These are phyloP conservation scores for Cryptococcus deneoformans DNA, from an alignment of 1,284 basidiomycete species.

Conservation along the genomic window DNA sequence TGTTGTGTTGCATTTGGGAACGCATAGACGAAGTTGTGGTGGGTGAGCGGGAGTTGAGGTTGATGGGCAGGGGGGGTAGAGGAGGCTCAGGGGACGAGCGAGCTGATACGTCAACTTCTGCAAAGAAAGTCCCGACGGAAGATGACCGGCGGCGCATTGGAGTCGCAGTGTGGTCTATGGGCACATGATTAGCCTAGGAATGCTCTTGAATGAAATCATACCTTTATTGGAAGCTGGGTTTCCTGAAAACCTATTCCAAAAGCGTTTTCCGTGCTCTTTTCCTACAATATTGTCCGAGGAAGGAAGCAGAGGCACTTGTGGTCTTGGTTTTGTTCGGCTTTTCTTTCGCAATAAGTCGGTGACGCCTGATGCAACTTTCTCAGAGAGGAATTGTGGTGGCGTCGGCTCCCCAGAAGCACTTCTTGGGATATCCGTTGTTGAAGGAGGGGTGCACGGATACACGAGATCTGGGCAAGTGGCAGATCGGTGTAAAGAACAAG, in stretches of 20 bases:
- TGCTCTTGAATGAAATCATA: constrained; percentile 1
- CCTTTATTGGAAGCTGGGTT: constrained; percentile 5
- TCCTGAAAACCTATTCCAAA: constrained; percentile 35
- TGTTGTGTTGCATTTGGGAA: constrained; percentile 7
- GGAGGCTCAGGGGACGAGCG: not conserved
- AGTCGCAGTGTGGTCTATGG: not conserved
- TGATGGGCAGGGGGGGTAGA: constrained; percentile 26
- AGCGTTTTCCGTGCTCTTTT: constrained; percentile 16
- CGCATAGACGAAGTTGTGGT: constrained; percentile 15
- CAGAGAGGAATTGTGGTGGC: constrained; percentile 33
- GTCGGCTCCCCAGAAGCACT: constrained; percentile 28
- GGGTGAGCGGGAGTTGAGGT: constrained; percentile 29
- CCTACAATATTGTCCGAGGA: constrained; percentile 16
- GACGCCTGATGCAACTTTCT: not conserved
- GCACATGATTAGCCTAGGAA: not conserved
- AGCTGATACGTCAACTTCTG: no score
- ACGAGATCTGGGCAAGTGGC: no score
- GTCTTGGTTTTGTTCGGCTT: constrained; percentile 10
- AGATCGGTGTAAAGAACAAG: not conserved
- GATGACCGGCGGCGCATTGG: constrained; percentile 23
- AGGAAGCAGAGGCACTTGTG: constrained; percentile 26
- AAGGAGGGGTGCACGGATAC: not conserved
- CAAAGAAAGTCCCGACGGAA: constrained; percentile 13
- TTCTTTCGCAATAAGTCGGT: not conserved
- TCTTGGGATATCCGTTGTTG: constrained; percentile 6